These are phyloP conservation scores for Viola pubescens DNA, from an alignment of 441 rosid species.

Conservation along the genomic window DNA sequence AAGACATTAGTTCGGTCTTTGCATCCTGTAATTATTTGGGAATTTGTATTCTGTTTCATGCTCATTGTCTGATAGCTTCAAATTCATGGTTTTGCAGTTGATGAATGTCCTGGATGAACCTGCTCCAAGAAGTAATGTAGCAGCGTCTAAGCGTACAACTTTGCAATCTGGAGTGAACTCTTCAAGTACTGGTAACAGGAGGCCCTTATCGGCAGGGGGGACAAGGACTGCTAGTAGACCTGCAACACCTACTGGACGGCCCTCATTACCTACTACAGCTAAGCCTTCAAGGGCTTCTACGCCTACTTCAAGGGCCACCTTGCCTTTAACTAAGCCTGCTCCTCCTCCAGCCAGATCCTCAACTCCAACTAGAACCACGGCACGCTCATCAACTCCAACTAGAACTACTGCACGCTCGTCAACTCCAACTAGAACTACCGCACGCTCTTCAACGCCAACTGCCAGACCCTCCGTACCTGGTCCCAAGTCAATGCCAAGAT, in stretches of 20 bases:
- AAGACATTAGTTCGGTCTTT: neutral
- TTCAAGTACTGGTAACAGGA: slow-evolving; percentile 26
- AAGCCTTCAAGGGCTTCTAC: slow-evolving; percentile 54
- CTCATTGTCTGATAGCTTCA: slow-evolving; percentile 7
- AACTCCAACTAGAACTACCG: slow-evolving; percentile 40
- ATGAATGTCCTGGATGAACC: slow-evolving; percentile 56
- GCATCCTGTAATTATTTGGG: too few species aligned
- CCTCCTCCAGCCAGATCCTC: slow-evolving; percentile 39
- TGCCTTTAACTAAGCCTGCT: slow-evolving; percentile 36
- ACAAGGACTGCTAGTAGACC: slow-evolving; percentile 31
- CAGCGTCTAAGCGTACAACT: slow-evolving; percentile 23
- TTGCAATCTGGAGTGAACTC: slow-evolving; percentile 23
- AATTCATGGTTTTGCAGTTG: slow-evolving; percentile 40
- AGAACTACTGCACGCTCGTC: slow-evolving; percentile 43
- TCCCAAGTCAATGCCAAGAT: slow-evolving; percentile 30
- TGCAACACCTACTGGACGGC: slow-evolving; percentile 49
- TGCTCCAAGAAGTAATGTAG: slow-evolving; percentile 26
- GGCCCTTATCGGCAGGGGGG: slow-evolving; percentile 54
- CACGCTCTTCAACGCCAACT: slow-evolving; percentile 52
- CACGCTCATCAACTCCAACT: slow-evolving; percentile 48
- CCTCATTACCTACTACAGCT: slow-evolving; percentile 27
- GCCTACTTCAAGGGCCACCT: slow-evolving; percentile 44
- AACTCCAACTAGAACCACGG: slow-evolving; percentile 38
- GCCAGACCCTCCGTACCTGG: slow-evolving; percentile 33
- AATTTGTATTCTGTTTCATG: neutral